These are phyloP conservation scores for Linderniella brevidens DNA, from an alignment of 257 asterid genomes.

Conservation along the genomic window DNA sequence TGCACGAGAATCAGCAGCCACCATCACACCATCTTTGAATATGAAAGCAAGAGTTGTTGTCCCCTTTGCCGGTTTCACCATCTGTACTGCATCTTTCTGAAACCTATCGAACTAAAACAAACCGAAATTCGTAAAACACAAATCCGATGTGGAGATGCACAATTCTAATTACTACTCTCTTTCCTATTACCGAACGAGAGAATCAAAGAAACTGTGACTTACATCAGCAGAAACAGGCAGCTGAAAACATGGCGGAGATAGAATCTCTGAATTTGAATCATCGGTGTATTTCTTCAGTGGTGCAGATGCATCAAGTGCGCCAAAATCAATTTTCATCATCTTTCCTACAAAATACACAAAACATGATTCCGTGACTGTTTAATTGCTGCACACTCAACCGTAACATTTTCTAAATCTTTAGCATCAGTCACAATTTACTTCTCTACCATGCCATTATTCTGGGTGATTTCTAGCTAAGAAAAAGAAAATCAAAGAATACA, in stretches of 20 bases:
- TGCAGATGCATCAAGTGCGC: constrained; percentile 53
- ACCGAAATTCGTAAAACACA: background rate
- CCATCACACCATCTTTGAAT: constrained; percentile 80
- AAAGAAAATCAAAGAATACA: too few species aligned
- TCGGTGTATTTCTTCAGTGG: constrained; percentile 25
- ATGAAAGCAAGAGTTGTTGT: constrained; percentile 82
- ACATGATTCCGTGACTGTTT: background rate
- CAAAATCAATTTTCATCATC: constrained; percentile 64
- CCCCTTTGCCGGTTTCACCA: constrained; percentile 98
- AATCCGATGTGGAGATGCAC: background rate
- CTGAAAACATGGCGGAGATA: constrained; percentile 36
- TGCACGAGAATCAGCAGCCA: constrained; percentile 93
- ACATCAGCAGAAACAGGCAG: constrained; percentile 56
- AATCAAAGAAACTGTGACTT: constrained; percentile 16
- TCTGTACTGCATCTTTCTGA: constrained; percentile 83
- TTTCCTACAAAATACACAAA: background rate
- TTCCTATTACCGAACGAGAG: background rate
- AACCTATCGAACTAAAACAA: constrained; percentile 63
- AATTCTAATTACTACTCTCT: background rate
- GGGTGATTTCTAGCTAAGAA: too few species aligned
- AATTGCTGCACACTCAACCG: background rate
- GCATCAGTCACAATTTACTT: too few species aligned
- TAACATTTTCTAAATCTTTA: too few species aligned
- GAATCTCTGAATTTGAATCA: constrained; percentile 30
- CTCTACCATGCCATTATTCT: too few species aligned